Percentiles rank a stretch among this genome's conserved stretches.
phyloP scores from a whole-genome alignment of 108 stramenopile species.

The Bacterosira constricta region DNA sequence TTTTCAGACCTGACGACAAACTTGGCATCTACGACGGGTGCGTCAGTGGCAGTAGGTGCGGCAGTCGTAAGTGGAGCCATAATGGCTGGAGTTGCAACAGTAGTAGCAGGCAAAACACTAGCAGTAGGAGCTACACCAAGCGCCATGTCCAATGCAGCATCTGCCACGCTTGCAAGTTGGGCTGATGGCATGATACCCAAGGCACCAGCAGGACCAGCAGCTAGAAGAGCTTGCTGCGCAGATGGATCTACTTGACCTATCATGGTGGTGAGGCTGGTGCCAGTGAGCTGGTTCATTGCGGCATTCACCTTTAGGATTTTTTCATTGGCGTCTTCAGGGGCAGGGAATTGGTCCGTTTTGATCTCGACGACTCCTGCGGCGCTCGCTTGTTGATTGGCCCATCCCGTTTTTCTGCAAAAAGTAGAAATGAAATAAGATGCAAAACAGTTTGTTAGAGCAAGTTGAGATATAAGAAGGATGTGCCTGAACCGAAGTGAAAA shows the following conservation, averaged over 20 bases:
- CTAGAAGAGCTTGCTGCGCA: slow-evolving; percentile 38
- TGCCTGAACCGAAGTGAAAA: neutral
- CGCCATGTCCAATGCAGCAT: slow-evolving; percentile 50
- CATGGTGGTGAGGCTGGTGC: slow-evolving; percentile 47
- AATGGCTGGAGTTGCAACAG: slow-evolving; percentile 47
- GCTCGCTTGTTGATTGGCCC: slow-evolving; percentile 72
- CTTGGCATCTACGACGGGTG: slow-evolving; percentile 35
- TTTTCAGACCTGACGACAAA: slow-evolving; percentile 38
- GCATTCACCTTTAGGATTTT: slow-evolving; percentile 65
- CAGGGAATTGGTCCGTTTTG: slow-evolving; percentile 69
- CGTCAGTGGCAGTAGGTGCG: neutral
- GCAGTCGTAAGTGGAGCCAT: slow-evolving; percentile 29
- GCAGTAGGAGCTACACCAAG: slow-evolving; percentile 21
- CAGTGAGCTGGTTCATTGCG: slow-evolving; percentile 55
- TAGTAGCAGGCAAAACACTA: too few relatives aligned
- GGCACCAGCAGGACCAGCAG: slow-evolving; percentile 47
- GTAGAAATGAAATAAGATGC: neutral
- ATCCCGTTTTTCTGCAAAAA: slow-evolving; percentile 78
- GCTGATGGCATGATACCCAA: slow-evolving; percentile 40
- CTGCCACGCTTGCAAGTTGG: slow-evolving; percentile 42
- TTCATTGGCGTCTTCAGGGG: slow-evolving; percentile 76
- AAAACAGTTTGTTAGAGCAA: neutral
- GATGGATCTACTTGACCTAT: slow-evolving; percentile 32
- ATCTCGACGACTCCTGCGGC: slow-evolving; percentile 59
- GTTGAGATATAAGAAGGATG: too few relatives aligned